Evolutionary conservation across 2,329 filamentous ascomycete species (phyloP).

Genomic region (Beauveria brongniartii): DNA sequence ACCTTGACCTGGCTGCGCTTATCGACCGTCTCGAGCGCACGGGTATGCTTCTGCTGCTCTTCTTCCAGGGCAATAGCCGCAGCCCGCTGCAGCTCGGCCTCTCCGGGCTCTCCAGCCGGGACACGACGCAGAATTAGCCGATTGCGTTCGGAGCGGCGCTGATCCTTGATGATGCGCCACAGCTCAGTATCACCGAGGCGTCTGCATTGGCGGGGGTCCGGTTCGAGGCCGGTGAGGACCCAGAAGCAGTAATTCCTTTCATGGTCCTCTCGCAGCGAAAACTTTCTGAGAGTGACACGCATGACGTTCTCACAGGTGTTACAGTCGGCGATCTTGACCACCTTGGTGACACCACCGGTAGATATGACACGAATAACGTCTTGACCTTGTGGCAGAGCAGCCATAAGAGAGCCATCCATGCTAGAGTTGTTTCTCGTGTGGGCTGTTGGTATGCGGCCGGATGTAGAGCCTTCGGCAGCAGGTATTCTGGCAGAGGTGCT

Average conservation of each 20-base stretch:
- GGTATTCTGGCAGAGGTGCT: conserved; percentile 46
- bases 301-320: conserved; percentile 90
- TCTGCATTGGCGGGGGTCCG: conserved; percentile 72
- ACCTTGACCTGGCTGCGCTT: conserved; percentile 80
- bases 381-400: conserved; percentile 75
- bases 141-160: conserved; percentile 76
- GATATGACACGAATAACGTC: conserved; percentile 90
- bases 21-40: conserved; percentile 55
- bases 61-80: conserved; percentile 87
- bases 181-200: conserved; percentile 80
- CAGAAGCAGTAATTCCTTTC: conserved; percentile 97
- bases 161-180: conserved; percentile 83
- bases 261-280: conserved; percentile 80
- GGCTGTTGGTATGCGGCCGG: conserved; percentile 49
- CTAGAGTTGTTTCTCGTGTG: conserved; percentile 78
- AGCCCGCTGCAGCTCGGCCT: conserved; percentile 77
- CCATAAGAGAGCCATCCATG: conserved; percentile 79
- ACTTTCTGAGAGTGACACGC: conserved; percentile 79
- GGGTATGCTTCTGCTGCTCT: conserved; percentile 62
- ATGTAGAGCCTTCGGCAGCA: conserved; percentile 46
- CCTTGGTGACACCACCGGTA: conserved; percentile 83
- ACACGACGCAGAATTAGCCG: conserved; percentile 86
- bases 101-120: conserved; percentile 82
- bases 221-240: conserved; percentile 76
- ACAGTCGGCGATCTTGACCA: conserved; percentile 87